phyloP scores from a whole-genome alignment of 2,329 filamentous ascomycete species.

The Rhinocladiella similis region DNA sequence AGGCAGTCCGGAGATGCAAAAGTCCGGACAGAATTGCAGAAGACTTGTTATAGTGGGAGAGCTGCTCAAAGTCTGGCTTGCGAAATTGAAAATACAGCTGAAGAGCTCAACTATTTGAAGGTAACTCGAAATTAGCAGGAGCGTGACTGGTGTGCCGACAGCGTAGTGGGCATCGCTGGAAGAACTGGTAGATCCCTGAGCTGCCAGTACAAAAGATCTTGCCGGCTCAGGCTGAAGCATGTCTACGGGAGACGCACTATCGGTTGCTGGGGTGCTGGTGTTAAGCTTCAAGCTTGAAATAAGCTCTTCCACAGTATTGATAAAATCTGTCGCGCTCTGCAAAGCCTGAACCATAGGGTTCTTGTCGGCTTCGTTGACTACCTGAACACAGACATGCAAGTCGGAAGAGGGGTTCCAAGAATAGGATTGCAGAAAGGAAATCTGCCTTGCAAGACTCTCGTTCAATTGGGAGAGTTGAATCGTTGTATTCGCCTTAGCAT shows the following conservation, averaged over 20 bases:
- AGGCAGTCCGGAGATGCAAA: not conserved
- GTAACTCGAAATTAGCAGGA: conserved; percentile 14
- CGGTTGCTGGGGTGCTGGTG: no score
- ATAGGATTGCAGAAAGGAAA: not conserved
- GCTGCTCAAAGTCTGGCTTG: not conserved
- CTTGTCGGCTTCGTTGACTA: not conserved
- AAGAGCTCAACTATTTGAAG: conserved; percentile 10
- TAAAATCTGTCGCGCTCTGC: conserved; percentile 7
- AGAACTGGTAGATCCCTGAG: not conserved
- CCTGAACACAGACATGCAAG: no score
- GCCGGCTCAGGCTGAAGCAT: not conserved
- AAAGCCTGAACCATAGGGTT: not conserved
- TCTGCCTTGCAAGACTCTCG: conserved; percentile 3
- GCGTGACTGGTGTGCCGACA: not conserved
- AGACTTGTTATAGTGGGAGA: not conserved
- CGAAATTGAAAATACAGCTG: conserved; percentile 1
- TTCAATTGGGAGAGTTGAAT: conserved; percentile 4
- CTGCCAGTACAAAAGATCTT: no score
- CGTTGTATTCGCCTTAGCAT: not conserved
- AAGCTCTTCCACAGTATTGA: conserved; percentile 4
- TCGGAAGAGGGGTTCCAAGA: not conserved
- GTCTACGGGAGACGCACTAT: not conserved
- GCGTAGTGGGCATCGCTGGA: not conserved
- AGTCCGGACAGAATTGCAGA: no score
- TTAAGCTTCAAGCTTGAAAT: not conserved